Conservation (phyloP, 345 rosid genomes). For the Eutrema japonicum region DNA sequence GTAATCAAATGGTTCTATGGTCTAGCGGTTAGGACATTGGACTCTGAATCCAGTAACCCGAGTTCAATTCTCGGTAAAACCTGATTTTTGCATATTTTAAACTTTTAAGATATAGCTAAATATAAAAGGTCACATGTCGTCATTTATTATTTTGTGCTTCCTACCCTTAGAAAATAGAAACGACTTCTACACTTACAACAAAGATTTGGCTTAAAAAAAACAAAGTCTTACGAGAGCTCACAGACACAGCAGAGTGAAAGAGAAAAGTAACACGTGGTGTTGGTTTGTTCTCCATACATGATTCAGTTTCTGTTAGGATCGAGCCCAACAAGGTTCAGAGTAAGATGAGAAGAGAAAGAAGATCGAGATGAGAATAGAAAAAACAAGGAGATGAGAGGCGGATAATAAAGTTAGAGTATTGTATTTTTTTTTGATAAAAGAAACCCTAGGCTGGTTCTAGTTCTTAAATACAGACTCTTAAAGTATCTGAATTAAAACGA, state of each 20-base stretch:
- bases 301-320: background rate
- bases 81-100: conserved; percentile 14
- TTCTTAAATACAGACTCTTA: too few relatives aligned
- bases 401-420: too few relatives aligned
- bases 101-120: background rate
- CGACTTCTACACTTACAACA: conserved; percentile 13
- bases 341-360: too few relatives aligned
- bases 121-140: background rate
- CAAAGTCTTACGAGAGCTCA: conserved; percentile 15
- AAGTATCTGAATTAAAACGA: too few relatives aligned
- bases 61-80: conserved; percentile 98
- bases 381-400: too few relatives aligned
- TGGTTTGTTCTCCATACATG: conserved; percentile 3
- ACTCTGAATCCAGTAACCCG: conserved; percentile 99
- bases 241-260: conserved; percentile 16
- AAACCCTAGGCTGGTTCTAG: too few relatives aligned
- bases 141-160: conserved; percentile 8
- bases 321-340: too few relatives aligned
- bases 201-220: conserved; percentile 17
- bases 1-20: conserved; percentile 25
- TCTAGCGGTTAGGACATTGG: conserved; percentile 97
- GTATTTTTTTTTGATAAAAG: too few relatives aligned
- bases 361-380: too few relatives aligned
- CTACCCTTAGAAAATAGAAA: conserved; percentile 22
- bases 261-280: background rate